A percentile compares a stretch with the other conserved stretches of the same genome.
Conservation (phyloP, 768 basidiomycete species). For the Suillus paluster region DNA sequence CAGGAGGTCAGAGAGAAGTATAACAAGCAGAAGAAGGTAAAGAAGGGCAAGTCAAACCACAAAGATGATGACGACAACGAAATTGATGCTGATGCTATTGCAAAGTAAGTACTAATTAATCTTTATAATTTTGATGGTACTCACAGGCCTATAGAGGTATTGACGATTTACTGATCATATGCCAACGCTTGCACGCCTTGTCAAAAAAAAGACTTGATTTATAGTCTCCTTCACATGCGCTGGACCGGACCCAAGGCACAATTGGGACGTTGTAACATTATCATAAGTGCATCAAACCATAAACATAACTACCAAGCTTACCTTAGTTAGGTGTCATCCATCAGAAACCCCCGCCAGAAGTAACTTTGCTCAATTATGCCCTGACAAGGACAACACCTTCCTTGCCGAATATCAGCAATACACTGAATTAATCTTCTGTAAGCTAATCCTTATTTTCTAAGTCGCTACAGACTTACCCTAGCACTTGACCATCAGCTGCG, state of each 20-base stretch:
- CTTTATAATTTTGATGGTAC: background rate
- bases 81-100: background rate
- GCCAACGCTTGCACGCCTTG: background rate
- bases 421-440: too few relatives aligned
- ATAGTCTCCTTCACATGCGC: too few relatives aligned
- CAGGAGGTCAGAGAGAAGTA: conserved; percentile 5
- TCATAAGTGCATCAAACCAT: too few relatives aligned
- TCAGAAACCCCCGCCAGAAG: too few relatives aligned
- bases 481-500: too few relatives aligned
- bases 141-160: conserved; percentile 5
- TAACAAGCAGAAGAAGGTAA: conserved; percentile 1
- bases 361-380: too few relatives aligned
- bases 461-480: too few relatives aligned
- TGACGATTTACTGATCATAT: conserved; percentile 1
- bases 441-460: too few relatives aligned
- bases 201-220: background rate
- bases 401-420: too few relatives aligned
- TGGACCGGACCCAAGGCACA: background rate
- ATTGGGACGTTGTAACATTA: background rate
- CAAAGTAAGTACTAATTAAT: background rate
- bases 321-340: too few relatives aligned
- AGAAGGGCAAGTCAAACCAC: background rate
- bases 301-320: too few relatives aligned
- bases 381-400: too few relatives aligned
- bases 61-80: background rate